Percentiles rank a stretch among this genome's conserved stretches.
Evolutionary conservation across 345 rosid species (phyloP).

Genomic region (Corymbia maculata): DNA sequence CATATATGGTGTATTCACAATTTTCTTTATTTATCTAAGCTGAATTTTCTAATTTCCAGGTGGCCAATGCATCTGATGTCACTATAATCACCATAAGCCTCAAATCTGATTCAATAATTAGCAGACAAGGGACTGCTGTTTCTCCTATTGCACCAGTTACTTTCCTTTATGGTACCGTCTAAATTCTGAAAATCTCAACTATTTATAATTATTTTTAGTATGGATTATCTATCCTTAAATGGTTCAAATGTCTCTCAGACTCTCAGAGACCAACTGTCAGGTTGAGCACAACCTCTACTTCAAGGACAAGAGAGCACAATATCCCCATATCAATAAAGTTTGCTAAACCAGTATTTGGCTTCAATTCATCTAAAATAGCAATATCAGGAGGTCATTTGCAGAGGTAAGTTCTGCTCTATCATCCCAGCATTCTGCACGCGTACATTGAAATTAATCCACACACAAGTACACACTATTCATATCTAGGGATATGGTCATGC

Average conservation of each 20-base stretch:
- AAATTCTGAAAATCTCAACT: background rate
- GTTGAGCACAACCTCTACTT: slow-evolving; percentile 57
- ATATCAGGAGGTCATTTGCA: slow-evolving; percentile 72
- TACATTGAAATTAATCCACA: background rate
- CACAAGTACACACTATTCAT: background rate
- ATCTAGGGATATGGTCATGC: background rate
- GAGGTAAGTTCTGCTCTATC: slow-evolving; percentile 35
- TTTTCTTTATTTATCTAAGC: background rate
- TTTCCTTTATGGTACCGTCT: slow-evolving; percentile 65
- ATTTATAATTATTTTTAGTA: background rate
- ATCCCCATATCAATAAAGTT: slow-evolving; percentile 59
- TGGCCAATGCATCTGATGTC: slow-evolving; percentile 37
- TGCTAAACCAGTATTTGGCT: slow-evolving; percentile 74
- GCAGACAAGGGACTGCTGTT: slow-evolving; percentile 65
- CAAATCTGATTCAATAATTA: slow-evolving; percentile 37
- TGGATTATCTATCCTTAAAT: background rate
- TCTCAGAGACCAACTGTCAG: slow-evolving; percentile 67
- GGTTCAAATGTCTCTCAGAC: slow-evolving; percentile 36
- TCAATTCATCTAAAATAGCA: slow-evolving; percentile 66
- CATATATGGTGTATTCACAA: background rate
- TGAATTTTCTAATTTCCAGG: slow-evolving; percentile 25
- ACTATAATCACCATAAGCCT: slow-evolving; percentile 52
- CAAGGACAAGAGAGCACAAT: slow-evolving; percentile 52
- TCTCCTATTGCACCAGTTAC: slow-evolving; percentile 68
- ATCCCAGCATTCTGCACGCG: background rate